A percentile compares a stretch with the other conserved stretches of the same genome.
Conservation (phyloP, 805 yeast genomes). For the Wickerhamiella allomyrinae region DNA sequence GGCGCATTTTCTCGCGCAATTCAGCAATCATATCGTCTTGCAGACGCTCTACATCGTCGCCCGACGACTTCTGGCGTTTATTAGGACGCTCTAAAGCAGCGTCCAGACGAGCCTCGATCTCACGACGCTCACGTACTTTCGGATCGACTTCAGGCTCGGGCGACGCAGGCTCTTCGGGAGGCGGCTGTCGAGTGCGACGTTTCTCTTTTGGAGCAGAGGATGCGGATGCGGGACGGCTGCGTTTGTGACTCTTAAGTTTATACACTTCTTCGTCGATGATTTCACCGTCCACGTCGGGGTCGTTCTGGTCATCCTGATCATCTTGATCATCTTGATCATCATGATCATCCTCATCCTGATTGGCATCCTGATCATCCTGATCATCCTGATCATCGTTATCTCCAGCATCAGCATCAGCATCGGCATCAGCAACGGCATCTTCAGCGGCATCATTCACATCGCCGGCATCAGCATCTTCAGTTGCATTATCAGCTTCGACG, state of each 20-base stretch:
- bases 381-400: conserved; percentile 1
- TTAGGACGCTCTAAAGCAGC: conserved; percentile 10
- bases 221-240: conserved; percentile 12
- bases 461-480: not conserved
- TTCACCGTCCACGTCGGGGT: conserved; percentile 15
- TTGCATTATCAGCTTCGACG: not conserved
- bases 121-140: conserved; percentile 43
- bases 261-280: conserved; percentile 28
- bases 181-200: conserved; percentile 8
- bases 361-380: not conserved
- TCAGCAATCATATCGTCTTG: conserved; percentile 80
- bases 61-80: conserved; percentile 58
- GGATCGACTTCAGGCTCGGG: conserved; percentile 22
- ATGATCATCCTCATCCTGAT: not conserved
- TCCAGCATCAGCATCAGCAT: not conserved
- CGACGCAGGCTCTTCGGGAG: conserved; percentile 9
- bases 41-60: conserved; percentile 87
- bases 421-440: not conserved
- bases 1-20: conserved; percentile 78
- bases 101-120: conserved; percentile 50
- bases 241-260: conserved; percentile 26
- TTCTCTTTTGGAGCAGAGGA: conserved; percentile 9
- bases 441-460: not conserved
- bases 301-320: conserved; percentile 7
- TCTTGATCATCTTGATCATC: conserved; percentile 2